Conservation (phyloP, 1,284 basidiomycete species). For the Erythrobasidium hasegawianum region DNA sequence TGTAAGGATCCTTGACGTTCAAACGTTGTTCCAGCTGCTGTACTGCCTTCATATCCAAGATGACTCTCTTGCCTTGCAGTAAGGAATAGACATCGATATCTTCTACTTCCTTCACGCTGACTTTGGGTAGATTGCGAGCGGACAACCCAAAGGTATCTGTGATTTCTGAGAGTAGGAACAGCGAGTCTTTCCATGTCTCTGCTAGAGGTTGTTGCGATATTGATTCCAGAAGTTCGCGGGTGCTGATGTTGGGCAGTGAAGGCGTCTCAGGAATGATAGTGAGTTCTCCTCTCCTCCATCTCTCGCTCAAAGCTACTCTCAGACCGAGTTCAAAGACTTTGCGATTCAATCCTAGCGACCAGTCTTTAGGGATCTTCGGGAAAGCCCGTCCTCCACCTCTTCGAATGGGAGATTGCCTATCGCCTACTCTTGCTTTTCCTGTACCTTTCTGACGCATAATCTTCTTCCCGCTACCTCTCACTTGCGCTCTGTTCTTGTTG, state of each 20-base stretch:
- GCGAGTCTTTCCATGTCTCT: slow-evolving; percentile 2
- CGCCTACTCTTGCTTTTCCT: slow-evolving; percentile 84
- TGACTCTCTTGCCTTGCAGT: slow-evolving; percentile 26
- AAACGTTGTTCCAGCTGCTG: slow-evolving; percentile 21
- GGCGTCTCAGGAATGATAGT: slow-evolving; percentile 25
- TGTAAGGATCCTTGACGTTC: neutral
- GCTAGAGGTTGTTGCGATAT: neutral
- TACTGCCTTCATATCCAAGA: slow-evolving; percentile 27
- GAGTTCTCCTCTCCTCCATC: slow-evolving; percentile 36
- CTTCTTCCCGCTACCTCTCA: slow-evolving; percentile 81
- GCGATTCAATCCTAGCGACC: slow-evolving; percentile 16
- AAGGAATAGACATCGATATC: slow-evolving; percentile 30
- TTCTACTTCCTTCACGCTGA: slow-evolving; percentile 10
- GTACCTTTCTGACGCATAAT: slow-evolving; percentile 87
- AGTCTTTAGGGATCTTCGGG: slow-evolving; percentile 39
- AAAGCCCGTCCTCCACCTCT: slow-evolving; percentile 69
- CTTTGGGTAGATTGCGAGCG: slow-evolving; percentile 25
- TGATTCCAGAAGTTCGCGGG: slow-evolving; percentile 5
- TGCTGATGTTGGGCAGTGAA: slow-evolving; percentile 10
- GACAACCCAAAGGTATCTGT: slow-evolving; percentile 20
- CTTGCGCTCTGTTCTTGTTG: slow-evolving; percentile 87
- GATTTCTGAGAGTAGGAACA: slow-evolving; percentile 30
- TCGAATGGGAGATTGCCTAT: slow-evolving; percentile 80
- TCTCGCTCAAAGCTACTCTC: slow-evolving; percentile 24
- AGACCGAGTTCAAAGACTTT: slow-evolving; percentile 33